These are phyloP conservation scores for Yamadazyma takamatsuzukensis DNA, from an alignment of 805 yeast genomes.

Conservation along the genomic window DNA sequence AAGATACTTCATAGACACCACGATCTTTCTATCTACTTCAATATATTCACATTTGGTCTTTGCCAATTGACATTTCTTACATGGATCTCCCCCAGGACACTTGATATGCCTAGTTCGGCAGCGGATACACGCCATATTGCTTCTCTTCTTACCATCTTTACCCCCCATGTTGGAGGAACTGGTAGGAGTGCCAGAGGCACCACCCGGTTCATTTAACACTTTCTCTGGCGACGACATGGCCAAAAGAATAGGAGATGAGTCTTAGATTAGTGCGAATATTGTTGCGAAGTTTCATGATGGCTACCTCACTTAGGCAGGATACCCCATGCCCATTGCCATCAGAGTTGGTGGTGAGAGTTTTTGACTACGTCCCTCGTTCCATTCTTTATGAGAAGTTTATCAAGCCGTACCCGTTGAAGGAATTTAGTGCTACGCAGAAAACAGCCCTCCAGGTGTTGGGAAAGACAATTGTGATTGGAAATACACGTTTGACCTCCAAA, in stretches of 20 bases:
- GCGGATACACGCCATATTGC: slow-evolving; percentile 52
- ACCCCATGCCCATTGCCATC: no score
- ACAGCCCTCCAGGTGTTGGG: slow-evolving; percentile 1
- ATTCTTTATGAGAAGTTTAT: slow-evolving; percentile 1
- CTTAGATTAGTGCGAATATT: no score
- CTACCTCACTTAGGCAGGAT: no score
- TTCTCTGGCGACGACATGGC: no score
- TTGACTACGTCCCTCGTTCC: no score
- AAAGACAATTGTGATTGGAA: slow-evolving; percentile 1
- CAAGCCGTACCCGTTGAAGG: background rate
- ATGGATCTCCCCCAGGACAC: slow-evolving; percentile 78
- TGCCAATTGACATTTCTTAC: slow-evolving; percentile 56
- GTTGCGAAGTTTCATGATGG: no score
- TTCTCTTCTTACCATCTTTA: no score
- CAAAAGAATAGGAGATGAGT: no score
- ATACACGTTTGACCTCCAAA: background rate
- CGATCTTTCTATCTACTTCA: slow-evolving; percentile 69
- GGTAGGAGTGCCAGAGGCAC: no score
- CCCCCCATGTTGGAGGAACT: no score
- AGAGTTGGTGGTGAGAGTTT: no score
- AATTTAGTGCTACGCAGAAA: slow-evolving; percentile 1
- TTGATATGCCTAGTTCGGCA: slow-evolving; percentile 71
- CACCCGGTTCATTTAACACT: no score
- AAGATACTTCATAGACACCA: slow-evolving; percentile 67
- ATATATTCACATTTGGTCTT: slow-evolving; percentile 63